These are phyloP conservation scores for Nakazawaea holstii DNA, from an alignment of 805 yeast species.

Conservation along the genomic window DNA sequence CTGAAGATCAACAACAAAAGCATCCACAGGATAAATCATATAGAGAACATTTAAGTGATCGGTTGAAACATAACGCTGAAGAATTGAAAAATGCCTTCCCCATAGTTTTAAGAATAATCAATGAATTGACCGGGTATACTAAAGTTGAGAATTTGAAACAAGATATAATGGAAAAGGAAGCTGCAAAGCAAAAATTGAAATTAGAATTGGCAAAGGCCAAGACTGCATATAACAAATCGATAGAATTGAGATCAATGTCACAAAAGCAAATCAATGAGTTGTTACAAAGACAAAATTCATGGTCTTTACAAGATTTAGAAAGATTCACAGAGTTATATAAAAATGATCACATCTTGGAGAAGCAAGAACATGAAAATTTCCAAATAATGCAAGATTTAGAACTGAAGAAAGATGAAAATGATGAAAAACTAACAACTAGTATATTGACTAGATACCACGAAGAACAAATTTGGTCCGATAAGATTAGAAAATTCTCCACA, in stretches of 20 bases:
- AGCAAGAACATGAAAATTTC: constrained; percentile 48
- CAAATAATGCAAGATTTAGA: constrained; percentile 49
- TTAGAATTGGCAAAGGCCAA: constrained; percentile 44
- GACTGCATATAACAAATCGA: constrained; percentile 49
- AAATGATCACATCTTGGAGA: constrained; percentile 72
- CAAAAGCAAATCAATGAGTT: constrained; percentile 87
- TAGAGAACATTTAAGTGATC: constrained; percentile 31
- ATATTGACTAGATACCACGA: constrained; percentile 90
- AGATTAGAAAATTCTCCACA: constrained; percentile 87
- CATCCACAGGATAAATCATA: constrained; percentile 12
- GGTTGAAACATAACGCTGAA: constrained; percentile 43
- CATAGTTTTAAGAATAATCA: constrained; percentile 63
- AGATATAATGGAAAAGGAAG: constrained; percentile 54
- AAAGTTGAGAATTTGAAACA: constrained; percentile 67
- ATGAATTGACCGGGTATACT: constrained; percentile 90
- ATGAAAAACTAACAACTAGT: constrained; percentile 62
- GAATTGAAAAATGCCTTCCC: constrained; percentile 53
- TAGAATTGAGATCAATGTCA: constrained; percentile 56
- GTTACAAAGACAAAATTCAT: constrained; percentile 74
- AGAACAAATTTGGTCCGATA: constrained; percentile 97
- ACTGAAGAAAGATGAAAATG: constrained; percentile 58
- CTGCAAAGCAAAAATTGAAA: constrained; percentile 42
- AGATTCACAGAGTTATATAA: constrained; percentile 77
- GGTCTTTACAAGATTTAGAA: constrained; percentile 79
- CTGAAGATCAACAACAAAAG: constrained; percentile 6